Percentiles rank a stretch among this genome's conserved stretches.
phyloP scores from a whole-genome alignment of 1,284 basidiomycete species.

The Leccinum angustisporum region DNA sequence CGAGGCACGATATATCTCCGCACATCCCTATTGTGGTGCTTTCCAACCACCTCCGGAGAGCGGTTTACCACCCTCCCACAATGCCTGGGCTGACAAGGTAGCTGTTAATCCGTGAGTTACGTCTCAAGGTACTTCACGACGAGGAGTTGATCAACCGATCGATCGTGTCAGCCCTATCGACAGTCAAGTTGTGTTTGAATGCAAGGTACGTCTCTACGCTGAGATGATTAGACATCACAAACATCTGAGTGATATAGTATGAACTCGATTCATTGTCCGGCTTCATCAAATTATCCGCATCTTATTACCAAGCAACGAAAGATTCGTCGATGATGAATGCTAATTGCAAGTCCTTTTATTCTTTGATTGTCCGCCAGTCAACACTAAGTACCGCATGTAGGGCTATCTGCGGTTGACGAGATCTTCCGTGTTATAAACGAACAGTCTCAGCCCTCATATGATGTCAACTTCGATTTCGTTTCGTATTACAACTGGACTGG shows the following conservation, averaged over 20 bases:
- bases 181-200: constrained; percentile 71
- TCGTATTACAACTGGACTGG: constrained; percentile 83
- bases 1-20: constrained; percentile 69
- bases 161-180: constrained; percentile 53
- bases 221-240: not conserved
- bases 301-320: constrained; percentile 67
- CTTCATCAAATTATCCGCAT: constrained; percentile 73
- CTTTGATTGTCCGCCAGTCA: not conserved
- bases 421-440: constrained; percentile 75
- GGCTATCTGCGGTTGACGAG: constrained; percentile 67
- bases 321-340: constrained; percentile 70
- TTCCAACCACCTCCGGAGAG: constrained; percentile 78
- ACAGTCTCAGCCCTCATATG: constrained; percentile 72
- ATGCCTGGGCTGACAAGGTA: constrained; percentile 65
- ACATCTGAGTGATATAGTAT: constrained; percentile 44
- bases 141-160: not conserved
- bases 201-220: constrained; percentile 51
- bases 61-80: constrained; percentile 57
- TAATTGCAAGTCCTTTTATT: constrained; percentile 48
- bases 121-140: not conserved
- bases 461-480: constrained; percentile 66
- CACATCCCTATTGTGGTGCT: constrained; percentile 74
- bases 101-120: constrained; percentile 64
- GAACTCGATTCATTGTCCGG: constrained; percentile 75
- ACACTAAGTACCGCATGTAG: constrained; percentile 35